These are phyloP conservation scores for Croton laevigatus DNA, from an alignment of 441 rosid species.

Conservation along the genomic window DNA sequence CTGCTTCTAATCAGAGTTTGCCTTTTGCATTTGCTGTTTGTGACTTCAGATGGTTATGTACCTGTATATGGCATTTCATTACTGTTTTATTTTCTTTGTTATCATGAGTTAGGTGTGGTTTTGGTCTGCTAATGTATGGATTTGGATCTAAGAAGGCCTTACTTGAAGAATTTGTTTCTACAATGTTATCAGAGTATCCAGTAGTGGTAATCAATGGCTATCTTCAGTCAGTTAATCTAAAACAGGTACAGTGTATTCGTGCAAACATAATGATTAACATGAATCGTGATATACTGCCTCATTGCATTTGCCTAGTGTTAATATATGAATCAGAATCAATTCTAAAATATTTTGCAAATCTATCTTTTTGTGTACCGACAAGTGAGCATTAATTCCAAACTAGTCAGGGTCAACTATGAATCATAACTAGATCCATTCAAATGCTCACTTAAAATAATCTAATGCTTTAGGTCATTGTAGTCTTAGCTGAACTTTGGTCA, in stretches of 20 bases:
- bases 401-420: too few relatives aligned
- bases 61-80: not conserved
- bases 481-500: slow-evolving; percentile 68
- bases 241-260: slow-evolving; percentile 51
- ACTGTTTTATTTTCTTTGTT: slow-evolving; percentile 3
- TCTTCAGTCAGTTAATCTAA: slow-evolving; percentile 74
- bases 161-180: slow-evolving; percentile 85
- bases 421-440: not conserved
- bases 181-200: slow-evolving; percentile 61
- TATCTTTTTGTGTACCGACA: not conserved
- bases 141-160: slow-evolving; percentile 86
- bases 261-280: not conserved
- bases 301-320: not conserved
- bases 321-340: too few relatives aligned
- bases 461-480: slow-evolving; percentile 48
- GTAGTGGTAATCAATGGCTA: slow-evolving; percentile 90
- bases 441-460: slow-evolving; percentile 1
- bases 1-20: not conserved
- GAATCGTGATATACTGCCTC: not conserved
- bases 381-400: too few relatives aligned
- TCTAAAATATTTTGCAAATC: too few relatives aligned
- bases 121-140: slow-evolving; percentile 89
- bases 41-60: not conserved
- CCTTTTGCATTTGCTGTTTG: not conserved
- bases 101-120: slow-evolving; percentile 59